Base-by-base conservation (phyloP, 139 green algal genomes). In the Spirogloea muscicola region DNA sequence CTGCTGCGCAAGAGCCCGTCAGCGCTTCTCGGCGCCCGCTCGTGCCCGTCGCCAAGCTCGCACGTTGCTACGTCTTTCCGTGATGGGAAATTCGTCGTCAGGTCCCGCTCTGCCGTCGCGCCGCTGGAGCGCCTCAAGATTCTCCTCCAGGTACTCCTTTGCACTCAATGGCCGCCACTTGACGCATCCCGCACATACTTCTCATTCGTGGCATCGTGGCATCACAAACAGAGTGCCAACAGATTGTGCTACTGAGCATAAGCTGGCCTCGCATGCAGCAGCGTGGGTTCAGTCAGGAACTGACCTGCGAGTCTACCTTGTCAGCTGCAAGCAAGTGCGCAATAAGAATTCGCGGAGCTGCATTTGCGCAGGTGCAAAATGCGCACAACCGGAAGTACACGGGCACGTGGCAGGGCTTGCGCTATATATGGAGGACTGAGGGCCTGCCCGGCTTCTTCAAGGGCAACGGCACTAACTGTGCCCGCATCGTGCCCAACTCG, bases 111-210 rank as follows among this genome's bases (percentile, higher is more conserved):
- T 7, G 92, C 94, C n/a, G 94, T 98, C 9, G 94, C 94, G 1
- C 94, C 94, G 0, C 74, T 98, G 41, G 94, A 98, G 79, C 86
- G 94, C 7, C 76, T 98, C 3, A 98, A 98, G 74, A 98, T 98
- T 57, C 77, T 82, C 33, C 37, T 73, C 18, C 72, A 97, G 74
- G 88, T 97, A 79, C 34, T 25, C 10, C n/a, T n/a, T n/a, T n/a
- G n/a, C 16, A 16, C 13, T 72, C 34, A 5, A 13, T 58, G 69
- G 69, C 31, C 9, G 16, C n/a, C n/a, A n/a, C n/a, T n/a, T n/a
- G n/a, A n/a, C n/a, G n/a, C n/a, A n/a, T n/a, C n/a, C n/a, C n/a
- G n/a, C n/a, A n/a, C n/a, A n/a, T n/a, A n/a, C n/a, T n/a, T n/a
- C n/a, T 74, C 5, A 10, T 72, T 21, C 10, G 9, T 58, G 69